Percentiles rank a stretch among this genome's conserved stretches.
These are phyloP conservation scores for Gracilaria vermiculophylla DNA, from an alignment of 23 red algal species.

Conservation along the genomic window DNA sequence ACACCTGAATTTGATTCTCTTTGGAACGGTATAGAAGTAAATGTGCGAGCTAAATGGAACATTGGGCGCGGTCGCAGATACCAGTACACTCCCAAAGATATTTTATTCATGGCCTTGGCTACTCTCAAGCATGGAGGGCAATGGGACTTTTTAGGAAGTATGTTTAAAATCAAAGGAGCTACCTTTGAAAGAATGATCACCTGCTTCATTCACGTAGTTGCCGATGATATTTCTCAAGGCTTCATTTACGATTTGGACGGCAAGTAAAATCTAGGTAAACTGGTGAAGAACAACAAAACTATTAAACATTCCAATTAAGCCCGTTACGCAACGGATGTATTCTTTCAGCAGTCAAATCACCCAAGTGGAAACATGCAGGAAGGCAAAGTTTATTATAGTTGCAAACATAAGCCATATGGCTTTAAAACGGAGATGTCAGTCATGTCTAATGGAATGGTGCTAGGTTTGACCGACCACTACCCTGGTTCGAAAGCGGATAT, in stretches of 20 bases:
- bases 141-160: not conserved
- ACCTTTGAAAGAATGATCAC: not conserved
- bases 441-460: not conserved
- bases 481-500: conserved; percentile 20
- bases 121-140: not conserved
- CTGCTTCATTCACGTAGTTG: not conserved
- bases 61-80: not conserved
- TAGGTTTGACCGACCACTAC: not conserved
- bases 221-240: not conserved
- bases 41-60: not conserved
- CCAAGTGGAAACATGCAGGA: not conserved
- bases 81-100: not conserved
- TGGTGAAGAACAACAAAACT: not conserved
- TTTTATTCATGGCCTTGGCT: not conserved
- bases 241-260: not conserved
- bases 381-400: not conserved
- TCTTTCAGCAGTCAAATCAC: not conserved
- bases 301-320: not conserved
- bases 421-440: conserved; percentile 14
- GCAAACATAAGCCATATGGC: conserved; percentile 7
- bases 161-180: not conserved
- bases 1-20: not conserved
- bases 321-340: not conserved
- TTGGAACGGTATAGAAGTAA: not conserved
- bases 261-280: not conserved